Evolutionary conservation across 345 rosid species (phyloP).

Genomic region (Salix koriyanagi): DNA sequence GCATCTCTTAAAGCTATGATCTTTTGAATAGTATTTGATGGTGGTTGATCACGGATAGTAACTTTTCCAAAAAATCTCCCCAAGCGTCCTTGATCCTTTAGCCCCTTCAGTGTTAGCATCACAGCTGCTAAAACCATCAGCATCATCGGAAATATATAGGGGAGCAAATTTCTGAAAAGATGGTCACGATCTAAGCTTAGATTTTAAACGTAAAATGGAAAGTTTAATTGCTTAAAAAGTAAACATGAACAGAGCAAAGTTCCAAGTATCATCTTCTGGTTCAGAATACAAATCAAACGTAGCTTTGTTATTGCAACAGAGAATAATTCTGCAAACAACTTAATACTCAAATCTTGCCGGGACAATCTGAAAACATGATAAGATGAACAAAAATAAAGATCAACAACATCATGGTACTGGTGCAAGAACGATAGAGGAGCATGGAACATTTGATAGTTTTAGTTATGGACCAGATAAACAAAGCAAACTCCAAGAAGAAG

Average conservation of each 20-base stretch:
- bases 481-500: no score
- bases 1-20: conserved; percentile 91
- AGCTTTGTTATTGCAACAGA: background rate
- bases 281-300: background rate
- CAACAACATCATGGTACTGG: no score
- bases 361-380: background rate
- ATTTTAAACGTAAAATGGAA: background rate
- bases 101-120: conserved; percentile 84
- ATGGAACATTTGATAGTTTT: no score
- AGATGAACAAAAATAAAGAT: background rate
- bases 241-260: background rate
- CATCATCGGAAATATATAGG: conserved; percentile 57
- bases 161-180: conserved; percentile 61
- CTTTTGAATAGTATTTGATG: conserved; percentile 93
- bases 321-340: background rate
- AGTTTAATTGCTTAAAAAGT: background rate
- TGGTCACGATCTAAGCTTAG: conserved; percentile 9
- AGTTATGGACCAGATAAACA: no score
- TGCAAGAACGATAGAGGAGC: background rate
- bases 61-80: conserved; percentile 83
- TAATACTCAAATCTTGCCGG: background rate
- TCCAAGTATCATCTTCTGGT: background rate
- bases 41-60: conserved; percentile 86
- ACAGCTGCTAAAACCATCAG: conserved; percentile 61
- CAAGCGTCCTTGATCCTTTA: conserved; percentile 87